phyloP scores from a whole-genome alignment of 148 eudicot genomes.

The Linanthus parryae region DNA sequence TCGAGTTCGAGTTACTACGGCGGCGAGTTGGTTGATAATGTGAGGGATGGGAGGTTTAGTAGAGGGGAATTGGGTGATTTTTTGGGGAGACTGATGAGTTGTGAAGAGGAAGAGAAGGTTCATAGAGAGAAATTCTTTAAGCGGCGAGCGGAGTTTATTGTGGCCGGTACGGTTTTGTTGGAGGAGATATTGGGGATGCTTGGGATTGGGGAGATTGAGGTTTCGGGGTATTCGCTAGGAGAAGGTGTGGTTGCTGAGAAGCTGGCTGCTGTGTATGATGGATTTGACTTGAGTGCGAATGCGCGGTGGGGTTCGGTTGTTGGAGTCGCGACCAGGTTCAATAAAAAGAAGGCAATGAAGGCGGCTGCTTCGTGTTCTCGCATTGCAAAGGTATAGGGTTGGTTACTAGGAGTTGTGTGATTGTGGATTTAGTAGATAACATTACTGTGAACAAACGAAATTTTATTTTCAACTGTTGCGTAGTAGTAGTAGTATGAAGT shows the following conservation, averaged over 20 bases:
- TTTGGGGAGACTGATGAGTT: slow-evolving; percentile 30
- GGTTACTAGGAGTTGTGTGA: neutral
- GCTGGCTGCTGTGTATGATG: slow-evolving; percentile 27
- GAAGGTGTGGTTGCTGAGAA: slow-evolving; percentile 66
- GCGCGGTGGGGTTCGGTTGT: slow-evolving; percentile 56
- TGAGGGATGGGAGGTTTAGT: slow-evolving; percentile 37
- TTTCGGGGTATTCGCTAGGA: slow-evolving; percentile 62
- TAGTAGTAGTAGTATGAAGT: too few relatives aligned
- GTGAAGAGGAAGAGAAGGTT: slow-evolving; percentile 19
- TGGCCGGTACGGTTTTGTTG: slow-evolving; percentile 57
- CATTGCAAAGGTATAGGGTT: slow-evolving; percentile 41
- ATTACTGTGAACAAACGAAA: too few relatives aligned
- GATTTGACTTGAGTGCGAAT: slow-evolving; percentile 40
- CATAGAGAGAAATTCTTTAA: slow-evolving; percentile 42
- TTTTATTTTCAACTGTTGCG: too few relatives aligned
- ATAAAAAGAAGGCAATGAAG: slow-evolving; percentile 58
- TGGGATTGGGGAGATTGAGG: slow-evolving; percentile 49
- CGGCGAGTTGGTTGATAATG: slow-evolving; percentile 25
- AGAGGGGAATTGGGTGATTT: slow-evolving; percentile 51
- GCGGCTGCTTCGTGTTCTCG: slow-evolving; percentile 28
- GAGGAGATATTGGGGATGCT: slow-evolving; percentile 54
- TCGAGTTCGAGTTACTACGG: slow-evolving; percentile 17
- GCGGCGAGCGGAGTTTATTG: slow-evolving; percentile 49
- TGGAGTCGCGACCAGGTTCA: slow-evolving; percentile 53
- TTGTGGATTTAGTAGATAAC: neutral